Base-by-base conservation (phyloP, 1,139 yeast genomes). In the Scheffersomyces cryptocercus region DNA sequence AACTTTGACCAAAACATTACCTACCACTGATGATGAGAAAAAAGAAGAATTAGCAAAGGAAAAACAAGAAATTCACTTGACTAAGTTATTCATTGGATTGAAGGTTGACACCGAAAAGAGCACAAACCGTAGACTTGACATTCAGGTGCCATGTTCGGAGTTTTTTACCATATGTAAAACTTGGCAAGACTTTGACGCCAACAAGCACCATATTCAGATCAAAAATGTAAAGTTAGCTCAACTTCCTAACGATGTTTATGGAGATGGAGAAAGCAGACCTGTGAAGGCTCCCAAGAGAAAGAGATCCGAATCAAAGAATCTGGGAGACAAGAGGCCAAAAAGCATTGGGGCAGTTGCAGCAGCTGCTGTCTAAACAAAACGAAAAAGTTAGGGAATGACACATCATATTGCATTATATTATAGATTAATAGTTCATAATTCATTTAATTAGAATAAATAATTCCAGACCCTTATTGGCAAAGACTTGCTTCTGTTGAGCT, bases 101-200 rank as follows among this genome's bases (percentile, higher is more conserved):
- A 84, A 84, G 36, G 44, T 41, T 31, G 62, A 40, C 45, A 79
- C 75, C 10, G 81, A 73, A 29, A 84, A 81, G 57, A 20, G 26
- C 7, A 20, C 26, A 20, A 20, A 20, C 26, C 26, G 26, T 20
- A 85, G 84, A 55, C 75, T 93, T 49, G 97, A 93, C 60, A 86
- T 93, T 41, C 96, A 89, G 55, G 79, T 85, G 53, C 97, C 98
- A 8, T 91, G 98, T 59, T 79, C 89, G 14, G 99, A 93, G 49
- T 93, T 91, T 61, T 88, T 77, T 65, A 83, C 77, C 41, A 68
- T 89, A 13, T 88, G 97, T 63, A 84, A 88, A 53, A 75, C 81
- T 33, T 88, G 93, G 83, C 72, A 75, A 11, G 73, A 74, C 33
- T 93, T 79, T 56, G 79, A 85, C 52, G 84, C 79, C 44, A 78